Evolutionary conservation across 2,329 filamentous ascomycete species (phyloP), one percentile per base, ranked within the genome.

Genomic region (Claviceps fusiformis): DNA sequence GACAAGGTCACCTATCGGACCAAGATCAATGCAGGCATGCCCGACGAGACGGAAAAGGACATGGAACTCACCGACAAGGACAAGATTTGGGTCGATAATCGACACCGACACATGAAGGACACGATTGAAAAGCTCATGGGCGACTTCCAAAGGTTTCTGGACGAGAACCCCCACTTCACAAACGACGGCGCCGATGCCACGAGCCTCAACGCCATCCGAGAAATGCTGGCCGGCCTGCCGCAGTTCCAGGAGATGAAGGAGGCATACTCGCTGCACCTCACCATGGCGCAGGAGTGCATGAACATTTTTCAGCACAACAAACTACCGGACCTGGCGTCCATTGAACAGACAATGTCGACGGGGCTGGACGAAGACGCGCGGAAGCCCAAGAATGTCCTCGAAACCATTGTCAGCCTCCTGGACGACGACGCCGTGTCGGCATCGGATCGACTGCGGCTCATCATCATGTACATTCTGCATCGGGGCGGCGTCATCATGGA

Each of bases 251-350:
- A 95, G 69, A 89, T 93, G 77, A 96, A 97, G 69, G 89, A 95
- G 66, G 85, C 89, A 1, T 98, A 97, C 69, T 93, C 91, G 0
- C 74, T 98, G 54, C 93, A 98, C 70, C 76, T 98, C 46, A 92
- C 85, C 61, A 97, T 98, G 92, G 93, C 93, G 1, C 87, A 96
- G 67, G 90, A 95, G 67, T 95, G 90, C 67, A 97, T 97, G 91
- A 89, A 89, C 62, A 81, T 87, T 43, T 98, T 98, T 63, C 85
- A 95, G 66, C 75, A 82, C 53, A 81, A 85, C 67, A 95, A 95
- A 65, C 76, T 98, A 7, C 79, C 87, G 7, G 93, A 98, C 64
- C 77, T 97, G 56, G 90, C 90, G 13, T 86, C 87, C 0, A 80
- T 91, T 6, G 93, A 98, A 70, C 93, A 97, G 76, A 89, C 83